Evolutionary conservation across 768 basidiomycete species (phyloP), one percentile per base, ranked within the genome.

Genomic region (Boletus pseudopeckii): DNA sequence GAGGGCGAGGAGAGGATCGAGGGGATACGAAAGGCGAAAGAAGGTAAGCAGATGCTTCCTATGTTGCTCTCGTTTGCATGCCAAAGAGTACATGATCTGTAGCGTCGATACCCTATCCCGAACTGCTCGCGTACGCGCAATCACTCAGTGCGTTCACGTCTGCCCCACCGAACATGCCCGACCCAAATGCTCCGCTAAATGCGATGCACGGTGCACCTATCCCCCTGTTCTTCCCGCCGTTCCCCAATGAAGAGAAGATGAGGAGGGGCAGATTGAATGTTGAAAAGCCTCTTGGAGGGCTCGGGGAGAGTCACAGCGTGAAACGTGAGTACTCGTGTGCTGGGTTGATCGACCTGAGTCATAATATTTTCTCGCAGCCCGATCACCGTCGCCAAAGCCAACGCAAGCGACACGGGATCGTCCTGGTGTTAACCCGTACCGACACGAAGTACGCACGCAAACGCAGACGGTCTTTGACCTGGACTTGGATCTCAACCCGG

Each of bases 171-270:
- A 90, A 90, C 64, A 87, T 91, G 83, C 88, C 88, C 20, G 88
- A 90, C 62, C 78, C 84, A 44, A 75, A 76, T 24, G 71, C 82
- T 6, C 84, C 86, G 1, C 34, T 55, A 30, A 52, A 30, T 17
- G 52, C 58, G 37, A 11, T 58, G 47, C 86, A 86, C 9, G 88
- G 87, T 60, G 84, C 84, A 11, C 86, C 87, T 1, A 84, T 85
- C 17, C 88, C 86, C 17, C 65, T 90, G 39, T 92, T 93, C 77
- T 91, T 92, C 73, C 90, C 90, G 36, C 92, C 92, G 11, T 93
- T 92, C 69, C 91, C 91, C 1, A 92, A 91, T 64, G 90, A 92
- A 72, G 91, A 92, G 68, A 92, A 90, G 71, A 91, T 93, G 88
- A 84, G 90, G 48, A 79, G 85, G 24, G 91, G 91, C 1, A 79